These are phyloP conservation scores for Cenchrus purpureus DNA, from an alignment of 176 grass and related monocot genomes.

Conservation along the genomic window DNA sequence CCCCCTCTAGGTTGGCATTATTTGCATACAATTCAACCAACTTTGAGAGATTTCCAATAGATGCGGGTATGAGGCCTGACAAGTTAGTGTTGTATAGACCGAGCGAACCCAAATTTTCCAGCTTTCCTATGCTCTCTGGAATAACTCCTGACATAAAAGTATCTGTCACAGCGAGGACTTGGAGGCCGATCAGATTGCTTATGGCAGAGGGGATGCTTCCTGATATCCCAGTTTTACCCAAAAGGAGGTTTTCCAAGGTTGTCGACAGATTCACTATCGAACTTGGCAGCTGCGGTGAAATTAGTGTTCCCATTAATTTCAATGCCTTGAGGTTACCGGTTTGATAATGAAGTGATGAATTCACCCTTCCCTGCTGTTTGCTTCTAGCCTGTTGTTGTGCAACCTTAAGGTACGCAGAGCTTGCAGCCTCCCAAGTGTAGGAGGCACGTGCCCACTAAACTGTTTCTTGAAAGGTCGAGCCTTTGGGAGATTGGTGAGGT, in stretches of 20 bases:
- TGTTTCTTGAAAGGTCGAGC: not conserved
- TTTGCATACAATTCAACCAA: not conserved
- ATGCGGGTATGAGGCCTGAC: slow-evolving; percentile 35
- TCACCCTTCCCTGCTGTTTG: not conserved
- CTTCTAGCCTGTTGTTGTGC: not conserved
- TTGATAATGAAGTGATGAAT: slow-evolving; percentile 1
- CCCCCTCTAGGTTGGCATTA: not conserved
- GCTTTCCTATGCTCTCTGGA: slow-evolving; percentile 18
- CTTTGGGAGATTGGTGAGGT: not conserved
- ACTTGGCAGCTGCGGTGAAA: not conserved
- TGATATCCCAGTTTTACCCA: not conserved
- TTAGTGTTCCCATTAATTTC: accelerated
- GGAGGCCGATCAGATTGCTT: not conserved
- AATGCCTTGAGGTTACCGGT: not conserved
- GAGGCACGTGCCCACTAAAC: not conserved
- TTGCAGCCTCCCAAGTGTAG: not conserved
- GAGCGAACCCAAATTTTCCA: not conserved
- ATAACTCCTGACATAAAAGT: slow-evolving; percentile 13
- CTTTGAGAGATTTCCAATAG: slow-evolving; percentile 24
- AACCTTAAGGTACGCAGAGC: not conserved
- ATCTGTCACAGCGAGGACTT: accelerated
- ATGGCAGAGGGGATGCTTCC: slow-evolving; percentile 11
- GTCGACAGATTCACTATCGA: not conserved
- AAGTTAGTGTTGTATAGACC: not conserved
- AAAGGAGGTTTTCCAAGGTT: not conserved